phyloP scores from a whole-genome alignment of 2,329 filamentous ascomycete genomes.

The Ceratocystiopsis minuta region DNA sequence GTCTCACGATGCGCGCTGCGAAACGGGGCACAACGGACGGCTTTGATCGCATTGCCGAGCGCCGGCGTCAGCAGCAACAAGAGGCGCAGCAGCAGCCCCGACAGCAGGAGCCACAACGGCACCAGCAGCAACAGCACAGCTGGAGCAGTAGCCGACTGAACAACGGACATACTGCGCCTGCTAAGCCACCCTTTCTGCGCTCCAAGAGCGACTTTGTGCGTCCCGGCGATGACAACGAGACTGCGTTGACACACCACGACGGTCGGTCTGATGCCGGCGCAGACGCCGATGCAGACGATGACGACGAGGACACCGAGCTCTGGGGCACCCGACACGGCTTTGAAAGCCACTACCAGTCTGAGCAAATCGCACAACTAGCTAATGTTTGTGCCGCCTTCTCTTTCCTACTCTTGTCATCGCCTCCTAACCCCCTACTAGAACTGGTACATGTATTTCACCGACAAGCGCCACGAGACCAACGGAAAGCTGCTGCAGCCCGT shows the following conservation, averaged over 20 bases:
- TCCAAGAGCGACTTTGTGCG: constrained; percentile 38
- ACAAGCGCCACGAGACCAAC: constrained; percentile 91
- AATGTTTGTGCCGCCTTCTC: constrained; percentile 36
- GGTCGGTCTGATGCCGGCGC: too few species aligned
- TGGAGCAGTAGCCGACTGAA: constrained; percentile 15
- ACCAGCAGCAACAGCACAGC: constrained; percentile 13
- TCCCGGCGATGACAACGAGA: constrained; percentile 14
- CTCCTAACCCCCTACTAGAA: constrained; percentile 34
- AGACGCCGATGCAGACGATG: too few species aligned
- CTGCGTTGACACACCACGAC: not conserved
- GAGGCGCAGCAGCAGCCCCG: constrained; percentile 10
- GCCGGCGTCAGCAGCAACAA: not conserved
- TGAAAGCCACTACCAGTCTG: constrained; percentile 79
- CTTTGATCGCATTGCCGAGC: constrained; percentile 13
- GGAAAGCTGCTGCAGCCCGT: constrained; percentile 59
- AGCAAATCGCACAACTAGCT: constrained; percentile 69
- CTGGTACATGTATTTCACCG: constrained; percentile 99
- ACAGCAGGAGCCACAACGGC: constrained; percentile 13
- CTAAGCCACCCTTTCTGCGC: constrained; percentile 33
- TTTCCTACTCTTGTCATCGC: not conserved
- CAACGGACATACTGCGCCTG: constrained; percentile 7
- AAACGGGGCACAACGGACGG: not conserved
- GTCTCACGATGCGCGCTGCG: too few species aligned
- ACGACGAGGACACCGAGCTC: constrained; percentile 14
- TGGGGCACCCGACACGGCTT: constrained; percentile 66